phyloP scores from a whole-genome alignment of 2,329 filamentous ascomycete species.

The Venturia aucupariae region DNA sequence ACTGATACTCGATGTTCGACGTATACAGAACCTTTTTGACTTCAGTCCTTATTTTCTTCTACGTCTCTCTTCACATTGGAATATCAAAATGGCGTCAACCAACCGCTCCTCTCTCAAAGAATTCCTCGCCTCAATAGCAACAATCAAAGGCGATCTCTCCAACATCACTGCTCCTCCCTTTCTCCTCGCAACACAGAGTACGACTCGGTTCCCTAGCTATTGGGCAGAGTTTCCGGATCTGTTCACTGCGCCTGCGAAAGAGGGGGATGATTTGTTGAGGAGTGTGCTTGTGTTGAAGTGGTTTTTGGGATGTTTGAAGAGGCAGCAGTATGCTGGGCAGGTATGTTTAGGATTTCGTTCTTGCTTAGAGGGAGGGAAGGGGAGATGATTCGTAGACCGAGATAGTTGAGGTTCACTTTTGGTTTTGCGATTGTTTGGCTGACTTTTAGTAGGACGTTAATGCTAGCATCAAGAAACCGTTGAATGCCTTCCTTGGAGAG shows the following conservation, averaged over 20 bases:
- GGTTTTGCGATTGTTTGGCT: too few species aligned
- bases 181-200: conserved; percentile 35
- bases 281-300: conserved; percentile 40
- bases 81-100: background rate
- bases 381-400: too few species aligned
- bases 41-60: too few species aligned
- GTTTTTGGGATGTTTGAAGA: conserved; percentile 38
- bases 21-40: too few species aligned
- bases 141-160: conserved; percentile 36
- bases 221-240: conserved; percentile 38
- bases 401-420: too few species aligned
- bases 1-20: too few species aligned
- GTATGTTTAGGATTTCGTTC: too few species aligned
- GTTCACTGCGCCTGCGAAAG: conserved; percentile 37
- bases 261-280: conserved; percentile 30
- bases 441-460: too few species aligned
- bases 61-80: too few species aligned
- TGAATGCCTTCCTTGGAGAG: conserved; percentile 43
- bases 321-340: conserved; percentile 40
- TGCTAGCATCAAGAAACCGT: conserved; percentile 39
- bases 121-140: conserved; percentile 29
- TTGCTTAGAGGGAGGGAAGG: too few species aligned
- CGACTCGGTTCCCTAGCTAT: conserved; percentile 38
- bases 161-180: conserved; percentile 41
- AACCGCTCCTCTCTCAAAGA: conserved; percentile 5